A percentile compares a stretch with the other conserved stretches of the same genome.
Conservation (phyloP, 139 green algal species). For the Micractinium sp. region DNA sequence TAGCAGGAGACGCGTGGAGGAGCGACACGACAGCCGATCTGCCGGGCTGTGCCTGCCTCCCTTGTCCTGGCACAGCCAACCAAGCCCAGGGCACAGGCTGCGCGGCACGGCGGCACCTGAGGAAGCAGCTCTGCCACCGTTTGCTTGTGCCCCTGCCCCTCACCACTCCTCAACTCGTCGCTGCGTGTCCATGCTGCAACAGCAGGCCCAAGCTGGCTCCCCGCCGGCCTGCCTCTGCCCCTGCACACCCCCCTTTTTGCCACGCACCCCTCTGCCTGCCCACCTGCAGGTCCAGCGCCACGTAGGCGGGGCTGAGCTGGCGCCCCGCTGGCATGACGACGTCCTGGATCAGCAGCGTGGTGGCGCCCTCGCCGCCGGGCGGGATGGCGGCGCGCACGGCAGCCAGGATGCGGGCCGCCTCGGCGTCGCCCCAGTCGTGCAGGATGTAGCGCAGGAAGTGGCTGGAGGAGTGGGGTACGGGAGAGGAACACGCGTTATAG, state of each 20-base stretch:
- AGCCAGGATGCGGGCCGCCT: not conserved
- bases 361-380: not conserved
- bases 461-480: not conserved
- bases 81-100: too few relatives aligned
- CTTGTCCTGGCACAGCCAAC: too few relatives aligned
- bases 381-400: not conserved
- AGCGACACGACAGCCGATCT: too few relatives aligned
- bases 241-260: not conserved
- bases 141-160: not conserved
- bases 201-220: too few relatives aligned
- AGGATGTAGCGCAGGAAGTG: not conserved
- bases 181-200: not conserved
- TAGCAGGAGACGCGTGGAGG: too few relatives aligned
- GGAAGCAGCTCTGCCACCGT: too few relatives aligned
- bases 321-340: not conserved
- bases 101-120: too few relatives aligned
- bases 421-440: slow-evolving; percentile 4
- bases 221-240: too few relatives aligned
- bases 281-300: slow-evolving; percentile 5
- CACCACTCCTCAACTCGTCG: too few relatives aligned
- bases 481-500: too few relatives aligned
- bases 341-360: slow-evolving; percentile 6
- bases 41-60: too few relatives aligned
- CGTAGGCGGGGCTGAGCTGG: not conserved
- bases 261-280: not conserved